A percentile compares a stretch with the other conserved stretches of the same genome.
phyloP scores from a whole-genome alignment of 192 early-diverging fungal genomes.

The Entomortierella chlamydospora region DNA sequence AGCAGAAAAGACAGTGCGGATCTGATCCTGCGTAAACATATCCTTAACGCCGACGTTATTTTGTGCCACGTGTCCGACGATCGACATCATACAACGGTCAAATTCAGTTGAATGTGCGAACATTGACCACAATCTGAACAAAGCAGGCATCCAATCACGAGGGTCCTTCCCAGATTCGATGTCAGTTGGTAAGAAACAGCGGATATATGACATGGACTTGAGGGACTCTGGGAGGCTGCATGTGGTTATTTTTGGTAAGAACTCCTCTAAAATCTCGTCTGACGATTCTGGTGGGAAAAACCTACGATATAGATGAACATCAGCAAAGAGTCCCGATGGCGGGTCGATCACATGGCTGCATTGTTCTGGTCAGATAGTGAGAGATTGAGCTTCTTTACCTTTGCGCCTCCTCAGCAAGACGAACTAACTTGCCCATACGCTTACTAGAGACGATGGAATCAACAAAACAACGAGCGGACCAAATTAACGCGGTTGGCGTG shows the following conservation, averaged over 20 bases:
- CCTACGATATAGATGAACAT: no score
- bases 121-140: conserved; percentile 88
- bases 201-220: conserved; percentile 67
- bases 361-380: no score
- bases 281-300: conserved; percentile 78
- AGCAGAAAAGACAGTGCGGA: conserved; percentile 67
- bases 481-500: conserved; percentile 17
- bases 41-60: conserved; percentile 59
- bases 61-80: conserved; percentile 77
- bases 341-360: no score
- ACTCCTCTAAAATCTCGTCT: conserved; percentile 79
- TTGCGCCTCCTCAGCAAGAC: conserved; percentile 63
- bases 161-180: conserved; percentile 52
- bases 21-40: conserved; percentile 70
- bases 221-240: conserved; percentile 73
- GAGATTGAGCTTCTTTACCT: conserved; percentile 55
- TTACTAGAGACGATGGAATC: conserved; percentile 50
- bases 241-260: conserved; percentile 79
- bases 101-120: conserved; percentile 67
- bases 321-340: no score
- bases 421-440: conserved; percentile 59
- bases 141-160: conserved; percentile 79
- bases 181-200: conserved; percentile 76
- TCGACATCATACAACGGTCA: conserved; percentile 77
- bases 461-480: conserved; percentile 20